Evolutionary conservation across 2,329 filamentous ascomycete genomes (phyloP).

Genomic region (Dactylellina sp.): DNA sequence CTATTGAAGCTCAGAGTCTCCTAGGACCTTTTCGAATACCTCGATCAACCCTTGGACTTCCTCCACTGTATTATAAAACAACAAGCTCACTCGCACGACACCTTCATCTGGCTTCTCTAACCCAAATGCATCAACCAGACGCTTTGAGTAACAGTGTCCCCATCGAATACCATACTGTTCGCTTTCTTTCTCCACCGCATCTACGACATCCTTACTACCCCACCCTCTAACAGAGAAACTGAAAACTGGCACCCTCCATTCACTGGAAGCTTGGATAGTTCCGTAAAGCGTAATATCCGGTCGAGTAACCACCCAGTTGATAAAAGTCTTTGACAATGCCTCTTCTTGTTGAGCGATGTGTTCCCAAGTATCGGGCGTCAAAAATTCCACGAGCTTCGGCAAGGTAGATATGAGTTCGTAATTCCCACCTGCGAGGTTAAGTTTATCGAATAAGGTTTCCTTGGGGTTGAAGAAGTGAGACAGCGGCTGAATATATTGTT

Average conservation of each 20-base stretch:
- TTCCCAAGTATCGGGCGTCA: constrained; percentile 68
- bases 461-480: constrained; percentile 58
- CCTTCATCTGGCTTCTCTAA: constrained; percentile 53
- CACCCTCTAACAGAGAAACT: constrained; percentile 51
- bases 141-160: constrained; percentile 50
- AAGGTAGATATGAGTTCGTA: constrained; percentile 77
- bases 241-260: constrained; percentile 39
- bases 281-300: constrained; percentile 69
- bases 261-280: constrained; percentile 28
- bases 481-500: constrained; percentile 69
- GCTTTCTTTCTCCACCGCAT: constrained; percentile 43
- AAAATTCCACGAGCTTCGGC: constrained; percentile 72
- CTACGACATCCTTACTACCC: constrained; percentile 47
- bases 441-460: constrained; percentile 71
- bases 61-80: constrained; percentile 55
- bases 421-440: constrained; percentile 75
- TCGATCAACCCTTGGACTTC: constrained; percentile 52
- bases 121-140: constrained; percentile 40
- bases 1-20: neutral
- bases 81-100: constrained; percentile 41
- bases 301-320: constrained; percentile 71
- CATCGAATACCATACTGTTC: constrained; percentile 44
- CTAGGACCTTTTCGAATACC: constrained; percentile 38
- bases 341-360: constrained; percentile 72
- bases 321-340: constrained; percentile 70